Evolutionary conservation across 75 land plant species (phyloP), one percentile per base, ranked within the genome.

Genomic region (Ceratopteris richardii): DNA sequence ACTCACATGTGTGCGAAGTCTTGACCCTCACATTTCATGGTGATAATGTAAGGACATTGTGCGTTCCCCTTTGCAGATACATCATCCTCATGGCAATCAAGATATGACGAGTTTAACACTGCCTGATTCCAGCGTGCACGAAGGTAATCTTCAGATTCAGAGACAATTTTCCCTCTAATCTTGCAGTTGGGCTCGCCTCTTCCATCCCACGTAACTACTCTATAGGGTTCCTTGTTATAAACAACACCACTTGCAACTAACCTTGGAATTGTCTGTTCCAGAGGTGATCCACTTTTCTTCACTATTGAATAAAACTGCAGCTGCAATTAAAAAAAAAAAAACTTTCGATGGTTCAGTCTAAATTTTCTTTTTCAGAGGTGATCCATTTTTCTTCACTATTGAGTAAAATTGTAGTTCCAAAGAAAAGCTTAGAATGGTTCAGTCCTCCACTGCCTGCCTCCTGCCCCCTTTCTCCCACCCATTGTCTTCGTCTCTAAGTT

Each of bases 241-340:
- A 95, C 44, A 72, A 95, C 71, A 29, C 99, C 99, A 71, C 84
- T 90, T 12, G 86, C 89, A 61, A 87, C 44, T 25, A 95, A 55
- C 10, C 67, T 59, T 51, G 99, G 99, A 62, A 95, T 62, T 33
- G 71, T 62, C 52, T 77, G 55, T 39, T 55, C 75, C 60, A 90
- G 46, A 36, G 81, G 67, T 39, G 86, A 84, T 17, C 63, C 72
- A 17, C 54, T 72, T 58, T 78, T 54, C 16, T 57, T 16, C 11
- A 95, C 71, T 37, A 71, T 23, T 56, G 57, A 54, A 44, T 95
- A 80, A 65, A 95, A 95, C 53, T 90, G 86, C 28, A 95, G 80
- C 99, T 95, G 92, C 61, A 63, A 29, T n/a, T 44, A 53, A 71
- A 9, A 14, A 14, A 9, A 40, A 23, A 56, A 17, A 25, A 26